Evolutionary conservation across 1,284 basidiomycete species (phyloP).

Genomic region (Papiliotrema fonsecae): DNA sequence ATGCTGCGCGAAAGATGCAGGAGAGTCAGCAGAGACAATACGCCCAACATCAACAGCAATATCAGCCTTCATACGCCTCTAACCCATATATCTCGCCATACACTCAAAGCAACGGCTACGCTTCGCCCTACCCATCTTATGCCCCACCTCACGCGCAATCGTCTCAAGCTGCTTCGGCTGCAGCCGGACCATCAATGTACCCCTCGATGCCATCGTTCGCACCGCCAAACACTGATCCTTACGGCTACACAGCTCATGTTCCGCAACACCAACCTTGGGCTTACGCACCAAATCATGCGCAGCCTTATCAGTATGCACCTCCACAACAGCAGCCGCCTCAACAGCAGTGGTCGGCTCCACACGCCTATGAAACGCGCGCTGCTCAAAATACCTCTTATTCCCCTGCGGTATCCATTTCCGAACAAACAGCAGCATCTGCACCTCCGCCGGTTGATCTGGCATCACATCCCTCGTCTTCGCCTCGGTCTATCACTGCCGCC

Average conservation of each 20-base stretch:
- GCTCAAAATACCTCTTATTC: no score
- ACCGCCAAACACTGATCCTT: slow-evolving; percentile 9
- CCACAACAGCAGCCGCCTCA: slow-evolving; percentile 19
- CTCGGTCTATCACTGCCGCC: slow-evolving; percentile 22
- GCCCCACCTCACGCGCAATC: slow-evolving; percentile 1
- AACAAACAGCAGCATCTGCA: slow-evolving; percentile 12
- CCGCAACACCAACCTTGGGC: slow-evolving; percentile 16
- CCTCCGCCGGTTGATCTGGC: slow-evolving; percentile 26
- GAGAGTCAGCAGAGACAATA: slow-evolving; percentile 37
- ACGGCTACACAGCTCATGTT: slow-evolving; percentile 8
- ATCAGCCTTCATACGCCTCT: slow-evolving; percentile 11
- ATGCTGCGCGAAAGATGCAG: slow-evolving; percentile 40
- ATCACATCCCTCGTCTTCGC: slow-evolving; percentile 22
- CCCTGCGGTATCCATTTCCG: slow-evolving; percentile 10
- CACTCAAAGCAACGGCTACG: slow-evolving; percentile 5
- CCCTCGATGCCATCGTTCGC: slow-evolving; percentile 20
- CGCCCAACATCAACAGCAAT: slow-evolving; percentile 9
- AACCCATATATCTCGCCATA: slow-evolving; percentile 4
- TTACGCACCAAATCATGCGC: slow-evolving; percentile 21
- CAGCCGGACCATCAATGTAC: slow-evolving; percentile 19
- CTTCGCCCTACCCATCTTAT: slow-evolving; percentile 10
- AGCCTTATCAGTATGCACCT: slow-evolving; percentile 20
- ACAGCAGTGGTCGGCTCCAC: neutral
- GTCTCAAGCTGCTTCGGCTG: slow-evolving; percentile 2
- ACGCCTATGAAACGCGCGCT: slow-evolving; percentile 15